Evolutionary conservation across 371 early-diverging fungal species (phyloP).

Genomic region (Saksenaea vasiformis): DNA sequence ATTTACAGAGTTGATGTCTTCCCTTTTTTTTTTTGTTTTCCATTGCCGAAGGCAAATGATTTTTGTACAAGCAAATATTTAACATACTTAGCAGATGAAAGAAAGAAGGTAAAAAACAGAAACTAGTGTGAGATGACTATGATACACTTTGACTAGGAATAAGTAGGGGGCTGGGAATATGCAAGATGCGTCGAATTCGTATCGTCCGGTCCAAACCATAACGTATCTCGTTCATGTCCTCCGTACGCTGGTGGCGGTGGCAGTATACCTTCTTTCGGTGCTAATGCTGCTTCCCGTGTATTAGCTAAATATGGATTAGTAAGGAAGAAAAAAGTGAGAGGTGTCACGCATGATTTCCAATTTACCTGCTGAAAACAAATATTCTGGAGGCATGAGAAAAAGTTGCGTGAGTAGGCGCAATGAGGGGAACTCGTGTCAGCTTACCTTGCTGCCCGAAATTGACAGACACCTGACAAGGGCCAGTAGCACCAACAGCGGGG

Average conservation of each 20-base stretch:
- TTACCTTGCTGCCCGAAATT: conserved; percentile 55
- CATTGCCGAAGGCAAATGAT: too few relatives aligned
- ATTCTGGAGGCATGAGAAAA: conserved; percentile 8
- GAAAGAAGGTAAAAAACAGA: too few relatives aligned
- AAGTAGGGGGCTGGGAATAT: neutral
- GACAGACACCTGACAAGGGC: conserved; percentile 54
- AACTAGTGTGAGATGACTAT: too few relatives aligned
- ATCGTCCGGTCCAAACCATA: neutral
- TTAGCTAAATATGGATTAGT: conserved; percentile 59
- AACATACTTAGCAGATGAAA: too few relatives aligned
- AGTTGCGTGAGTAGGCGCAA: neutral
- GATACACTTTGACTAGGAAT: neutral
- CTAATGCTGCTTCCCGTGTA: conserved; percentile 71
- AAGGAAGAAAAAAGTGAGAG: neutral
- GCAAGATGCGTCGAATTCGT: neutral
- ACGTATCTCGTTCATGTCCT: conserved; percentile 8
- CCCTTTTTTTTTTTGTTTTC: too few relatives aligned
- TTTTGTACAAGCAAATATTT: too few relatives aligned
- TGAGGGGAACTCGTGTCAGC: neutral
- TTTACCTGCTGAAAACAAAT: conserved; percentile 23
- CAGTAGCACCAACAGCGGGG: conserved; percentile 56
- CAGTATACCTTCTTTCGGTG: conserved; percentile 58
- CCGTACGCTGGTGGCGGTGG: conserved; percentile 61
- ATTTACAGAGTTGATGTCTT: too few relatives aligned
- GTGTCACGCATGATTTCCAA: too few relatives aligned